phyloP scores from a whole-genome alignment of 768 basidiomycete species.

The Tricholomella constricta region DNA sequence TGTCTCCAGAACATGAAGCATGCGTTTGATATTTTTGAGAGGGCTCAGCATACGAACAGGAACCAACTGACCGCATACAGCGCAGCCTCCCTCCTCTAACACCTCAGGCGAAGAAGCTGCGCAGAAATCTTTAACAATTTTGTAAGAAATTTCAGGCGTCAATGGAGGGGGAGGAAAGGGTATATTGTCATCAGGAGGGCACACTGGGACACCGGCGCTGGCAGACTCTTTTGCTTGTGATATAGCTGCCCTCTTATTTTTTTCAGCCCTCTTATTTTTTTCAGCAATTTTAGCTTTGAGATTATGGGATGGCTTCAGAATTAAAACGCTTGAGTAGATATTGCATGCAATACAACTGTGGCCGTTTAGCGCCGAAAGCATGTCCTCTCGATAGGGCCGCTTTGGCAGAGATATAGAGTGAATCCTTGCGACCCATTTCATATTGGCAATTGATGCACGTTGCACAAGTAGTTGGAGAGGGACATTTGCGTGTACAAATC shows the following conservation, averaged over 20 bases:
- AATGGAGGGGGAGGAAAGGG: background rate
- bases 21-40: conserved; percentile 1
- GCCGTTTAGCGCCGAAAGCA: background rate
- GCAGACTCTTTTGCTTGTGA: background rate
- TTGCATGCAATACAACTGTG: background rate
- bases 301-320: background rate
- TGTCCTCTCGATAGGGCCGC: background rate
- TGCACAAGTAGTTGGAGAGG: background rate
- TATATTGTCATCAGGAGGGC: background rate
- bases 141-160: background rate
- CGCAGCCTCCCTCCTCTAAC: conserved; percentile 24
- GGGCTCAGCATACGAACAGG: background rate
- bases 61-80: conserved; percentile 22
- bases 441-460: background rate
- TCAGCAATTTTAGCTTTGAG: background rate
- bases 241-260: background rate
- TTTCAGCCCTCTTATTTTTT: background rate
- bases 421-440: background rate
- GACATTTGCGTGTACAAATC: background rate
- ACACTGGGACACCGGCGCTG: background rate
- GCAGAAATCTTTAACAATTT: conserved; percentile 3
- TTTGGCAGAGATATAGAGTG: background rate
- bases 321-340: background rate
- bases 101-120: conserved; percentile 5
- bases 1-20: background rate